These are phyloP conservation scores for Paecilomyces formosus DNA, from an alignment of 2,329 filamentous ascomycete species.

Conservation along the genomic window DNA sequence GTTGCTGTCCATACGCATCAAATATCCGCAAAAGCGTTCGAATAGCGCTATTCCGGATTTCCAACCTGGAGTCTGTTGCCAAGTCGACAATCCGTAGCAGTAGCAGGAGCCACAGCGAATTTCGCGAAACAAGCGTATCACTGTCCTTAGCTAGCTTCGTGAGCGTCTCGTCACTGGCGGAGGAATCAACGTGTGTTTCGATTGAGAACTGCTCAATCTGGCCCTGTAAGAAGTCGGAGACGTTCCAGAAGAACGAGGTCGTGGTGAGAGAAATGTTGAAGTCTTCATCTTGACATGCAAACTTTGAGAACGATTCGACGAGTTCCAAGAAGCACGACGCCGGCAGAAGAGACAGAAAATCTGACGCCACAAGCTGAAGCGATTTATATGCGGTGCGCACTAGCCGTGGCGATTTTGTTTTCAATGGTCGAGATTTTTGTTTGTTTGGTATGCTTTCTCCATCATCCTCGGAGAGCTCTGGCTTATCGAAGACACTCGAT, in stretches of 20 bases:
- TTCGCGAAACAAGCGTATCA: constrained; percentile 50
- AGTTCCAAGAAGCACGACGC: constrained; percentile 67
- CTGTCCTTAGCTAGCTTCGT: constrained; percentile 52
- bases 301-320: constrained; percentile 80
- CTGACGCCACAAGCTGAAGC: constrained; percentile 85
- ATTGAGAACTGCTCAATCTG: constrained; percentile 37
- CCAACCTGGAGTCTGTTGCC: constrained; percentile 30
- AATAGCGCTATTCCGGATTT: constrained; percentile 57
- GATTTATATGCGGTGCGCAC: constrained; percentile 84
- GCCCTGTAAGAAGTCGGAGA: constrained; percentile 73
- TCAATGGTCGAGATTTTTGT: constrained; percentile 7
- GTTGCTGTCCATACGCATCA: constrained; percentile 77
- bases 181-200: constrained; percentile 33
- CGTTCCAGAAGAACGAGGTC: constrained; percentile 91
- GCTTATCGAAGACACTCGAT: constrained; percentile 64
- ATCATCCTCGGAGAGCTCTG: constrained; percentile 25
- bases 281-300: constrained; percentile 83
- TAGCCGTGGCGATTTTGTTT: constrained; percentile 57
- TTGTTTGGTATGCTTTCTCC: constrained; percentile 10
- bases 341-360: constrained; percentile 72
- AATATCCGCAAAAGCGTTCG: constrained; percentile 89
- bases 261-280: constrained; percentile 93
- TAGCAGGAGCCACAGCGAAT: constrained; percentile 28
- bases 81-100: constrained; percentile 31
- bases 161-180: constrained; percentile 49